Evolutionary conservation across 352 stramenopile genomes (phyloP), one percentile per base, ranked within the genome.

Genomic region (Phytophthora pseudosyringae): DNA sequence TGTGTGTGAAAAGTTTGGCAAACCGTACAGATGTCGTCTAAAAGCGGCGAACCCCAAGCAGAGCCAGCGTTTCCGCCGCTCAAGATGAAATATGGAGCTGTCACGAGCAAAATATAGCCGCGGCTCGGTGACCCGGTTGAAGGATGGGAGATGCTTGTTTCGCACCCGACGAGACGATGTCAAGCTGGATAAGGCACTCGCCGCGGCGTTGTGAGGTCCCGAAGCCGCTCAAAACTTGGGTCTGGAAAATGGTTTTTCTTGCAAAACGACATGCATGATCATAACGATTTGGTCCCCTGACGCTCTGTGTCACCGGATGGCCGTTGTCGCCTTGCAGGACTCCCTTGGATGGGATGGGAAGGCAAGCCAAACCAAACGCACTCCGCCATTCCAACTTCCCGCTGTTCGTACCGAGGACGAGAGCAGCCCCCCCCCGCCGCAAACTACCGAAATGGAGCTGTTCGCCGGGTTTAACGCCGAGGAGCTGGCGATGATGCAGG

Each of bases 401-500:
- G 58, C 64, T 71, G 64, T 73, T 67, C 53, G 64, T 54, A 69
- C 69, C 8, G 49, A 76, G 57, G 50, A 64, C 58, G 54, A 69
- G 48, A 51, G 36, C 28, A 51, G 31, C 44, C 35, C n/a, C 18
- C 44, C 35, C n/a, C 18, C 10, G 41, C 49, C 10, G 41, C 49
- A 70, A 70, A 64, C 45, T 59, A 39, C 55, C 39, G 52, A 65
- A 67, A 77, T 73, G 69, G 69, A 77, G 36, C 29, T 74, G 11
- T 77, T 73, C 66, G 69, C 69, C 10, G 69, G 69, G 44, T 77
- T 77, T 59, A 77, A 77, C 56, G 64, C 64, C 39, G 69, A 77
- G 45, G 69, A 77, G 49, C 64, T 77, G 35, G 69, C 64, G 41
- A 77, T 77, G 69, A 77, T 77, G 69, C 59, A 77, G n/a, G 69